A percentile compares a stretch with the other conserved stretches of the same genome.
Conservation (phyloP, 2,329 filamentous ascomycete species). For the Apiospora marii region DNA sequence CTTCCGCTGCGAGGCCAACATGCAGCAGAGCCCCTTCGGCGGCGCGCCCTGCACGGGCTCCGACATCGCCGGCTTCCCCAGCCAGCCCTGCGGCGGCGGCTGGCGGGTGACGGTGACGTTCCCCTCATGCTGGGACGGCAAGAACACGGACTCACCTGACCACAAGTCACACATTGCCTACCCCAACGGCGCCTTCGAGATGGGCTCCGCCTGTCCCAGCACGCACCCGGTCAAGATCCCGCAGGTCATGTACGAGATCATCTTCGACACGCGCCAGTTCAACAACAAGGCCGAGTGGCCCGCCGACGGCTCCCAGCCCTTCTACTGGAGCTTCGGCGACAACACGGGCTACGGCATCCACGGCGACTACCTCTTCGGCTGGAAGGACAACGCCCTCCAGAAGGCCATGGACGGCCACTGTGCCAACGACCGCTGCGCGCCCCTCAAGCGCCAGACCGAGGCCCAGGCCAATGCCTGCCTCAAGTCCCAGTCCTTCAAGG, state of each 20-base stretch:
- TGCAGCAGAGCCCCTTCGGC: conserved; percentile 42
- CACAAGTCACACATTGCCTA: conserved; percentile 43
- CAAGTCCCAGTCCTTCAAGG: conserved; percentile 36
- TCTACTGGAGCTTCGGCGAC: conserved; percentile 43
- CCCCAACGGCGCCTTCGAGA: conserved; percentile 41
- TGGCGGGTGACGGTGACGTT: conserved; percentile 16
- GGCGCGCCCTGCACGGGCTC: conserved; percentile 43
- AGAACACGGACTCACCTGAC: conserved; percentile 43
- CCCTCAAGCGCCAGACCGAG: conserved; percentile 41
- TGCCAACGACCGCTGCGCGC: conserved; percentile 42
- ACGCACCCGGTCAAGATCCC: conserved; percentile 44
- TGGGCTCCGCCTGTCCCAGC: conserved; percentile 38
- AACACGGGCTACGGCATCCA: conserved; percentile 47
- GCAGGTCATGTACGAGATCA: conserved; percentile 52
- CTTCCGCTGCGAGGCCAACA: conserved; percentile 42
- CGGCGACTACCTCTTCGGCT: conserved; percentile 50
- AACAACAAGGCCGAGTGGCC: conserved; percentile 46
- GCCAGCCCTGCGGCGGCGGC: conserved; percentile 27
- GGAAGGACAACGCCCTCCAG: conserved; percentile 48
- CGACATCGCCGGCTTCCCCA: conserved; percentile 41
- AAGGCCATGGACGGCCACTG: conserved; percentile 45
- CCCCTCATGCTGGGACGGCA: conserved; percentile 42
- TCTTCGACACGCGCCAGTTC: conserved; percentile 47
- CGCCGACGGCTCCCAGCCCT: conserved; percentile 43
- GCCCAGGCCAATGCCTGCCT: conserved; percentile 40